phyloP scores from a whole-genome alignment of 202 grass and related monocot species.

The Carex arenaria region DNA sequence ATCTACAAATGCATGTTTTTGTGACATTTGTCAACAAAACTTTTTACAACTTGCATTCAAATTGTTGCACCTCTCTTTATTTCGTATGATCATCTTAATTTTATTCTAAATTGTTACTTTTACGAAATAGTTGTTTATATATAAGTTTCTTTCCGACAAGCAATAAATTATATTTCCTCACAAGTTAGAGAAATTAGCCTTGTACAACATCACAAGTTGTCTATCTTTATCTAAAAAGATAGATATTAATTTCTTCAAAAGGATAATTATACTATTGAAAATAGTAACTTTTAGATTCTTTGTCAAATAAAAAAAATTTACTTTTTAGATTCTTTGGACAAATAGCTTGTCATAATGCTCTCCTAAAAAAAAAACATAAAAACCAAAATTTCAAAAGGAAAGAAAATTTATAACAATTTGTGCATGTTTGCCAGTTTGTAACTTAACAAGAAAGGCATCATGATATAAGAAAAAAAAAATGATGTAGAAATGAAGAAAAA shows the following conservation, averaged over 20 bases:
- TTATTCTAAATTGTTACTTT: not conserved
- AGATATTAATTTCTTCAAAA: not conserved
- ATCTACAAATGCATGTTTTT: not conserved
- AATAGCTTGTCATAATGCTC: not conserved
- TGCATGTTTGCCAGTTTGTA: not conserved
- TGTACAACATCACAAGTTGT: not conserved
- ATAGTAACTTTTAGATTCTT: not conserved
- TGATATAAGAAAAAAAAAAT: not conserved
- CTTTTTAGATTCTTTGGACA: not conserved
- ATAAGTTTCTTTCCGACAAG: not conserved
- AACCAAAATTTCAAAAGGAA: not conserved
- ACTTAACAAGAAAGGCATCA: not conserved
- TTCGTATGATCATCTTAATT: not conserved
- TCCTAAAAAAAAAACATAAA: not conserved
- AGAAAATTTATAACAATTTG: not conserved
- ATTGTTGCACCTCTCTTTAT: conserved; percentile 7
- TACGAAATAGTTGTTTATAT: not conserved
- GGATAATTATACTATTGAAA: not conserved
- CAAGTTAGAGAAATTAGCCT: not conserved
- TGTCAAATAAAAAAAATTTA: not conserved
- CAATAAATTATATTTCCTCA: not conserved
- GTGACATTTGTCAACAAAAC: not conserved
- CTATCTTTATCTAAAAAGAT: not conserved
- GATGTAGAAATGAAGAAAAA: not conserved
- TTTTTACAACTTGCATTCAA: conserved; percentile 9